Percentiles rank a stretch among this genome's conserved stretches.
phyloP scores from a whole-genome alignment of 2,329 filamentous ascomycete genomes.

The Bisporella sp. region DNA sequence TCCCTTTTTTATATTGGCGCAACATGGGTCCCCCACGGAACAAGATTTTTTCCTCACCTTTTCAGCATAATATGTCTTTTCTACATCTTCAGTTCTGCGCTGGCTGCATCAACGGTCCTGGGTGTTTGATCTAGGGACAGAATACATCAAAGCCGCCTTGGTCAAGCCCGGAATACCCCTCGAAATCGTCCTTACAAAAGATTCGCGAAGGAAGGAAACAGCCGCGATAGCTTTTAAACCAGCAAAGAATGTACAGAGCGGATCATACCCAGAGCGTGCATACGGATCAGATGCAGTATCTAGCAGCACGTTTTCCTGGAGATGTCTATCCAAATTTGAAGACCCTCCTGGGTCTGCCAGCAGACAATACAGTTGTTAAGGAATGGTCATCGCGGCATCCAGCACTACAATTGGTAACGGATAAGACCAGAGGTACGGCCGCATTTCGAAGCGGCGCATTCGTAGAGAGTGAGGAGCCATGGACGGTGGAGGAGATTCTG shows the following conservation, averaged over 20 bases:
- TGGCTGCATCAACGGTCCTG: slow-evolving; percentile 60
- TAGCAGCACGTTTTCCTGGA: slow-evolving; percentile 80
- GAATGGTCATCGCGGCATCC: slow-evolving; percentile 74
- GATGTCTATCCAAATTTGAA: slow-evolving; percentile 96
- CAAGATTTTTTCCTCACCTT: slow-evolving; percentile 19
- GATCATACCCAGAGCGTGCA: slow-evolving; percentile 74
- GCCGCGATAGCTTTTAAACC: slow-evolving; percentile 94
- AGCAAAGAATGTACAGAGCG: slow-evolving; percentile 54
- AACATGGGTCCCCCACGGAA: slow-evolving; percentile 21
- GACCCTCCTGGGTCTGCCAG: slow-evolving; percentile 70
- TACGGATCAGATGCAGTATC: slow-evolving; percentile 86
- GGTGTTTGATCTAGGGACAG: slow-evolving; percentile 92
- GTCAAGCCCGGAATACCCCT: slow-evolving; percentile 96
- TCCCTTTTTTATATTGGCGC: slow-evolving; percentile 1
- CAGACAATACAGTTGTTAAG: slow-evolving; percentile 52
- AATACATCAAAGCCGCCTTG: slow-evolving; percentile 92
- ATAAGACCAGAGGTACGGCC: slow-evolving; percentile 58
- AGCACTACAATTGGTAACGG: slow-evolving; percentile 60
- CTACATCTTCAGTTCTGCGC: slow-evolving; percentile 26
- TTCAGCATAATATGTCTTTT: slow-evolving; percentile 26
- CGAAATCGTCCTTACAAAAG: slow-evolving; percentile 95
- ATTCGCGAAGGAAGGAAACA: slow-evolving; percentile 91
- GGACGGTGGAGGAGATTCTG: slow-evolving; percentile 85
- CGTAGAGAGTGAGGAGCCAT: slow-evolving; percentile 52
- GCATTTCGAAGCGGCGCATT: slow-evolving; percentile 75